Evolutionary conservation across 2,329 filamentous ascomycete species (phyloP), one percentile per base, ranked within the genome.

Genomic region (Xylaria sp.): DNA sequence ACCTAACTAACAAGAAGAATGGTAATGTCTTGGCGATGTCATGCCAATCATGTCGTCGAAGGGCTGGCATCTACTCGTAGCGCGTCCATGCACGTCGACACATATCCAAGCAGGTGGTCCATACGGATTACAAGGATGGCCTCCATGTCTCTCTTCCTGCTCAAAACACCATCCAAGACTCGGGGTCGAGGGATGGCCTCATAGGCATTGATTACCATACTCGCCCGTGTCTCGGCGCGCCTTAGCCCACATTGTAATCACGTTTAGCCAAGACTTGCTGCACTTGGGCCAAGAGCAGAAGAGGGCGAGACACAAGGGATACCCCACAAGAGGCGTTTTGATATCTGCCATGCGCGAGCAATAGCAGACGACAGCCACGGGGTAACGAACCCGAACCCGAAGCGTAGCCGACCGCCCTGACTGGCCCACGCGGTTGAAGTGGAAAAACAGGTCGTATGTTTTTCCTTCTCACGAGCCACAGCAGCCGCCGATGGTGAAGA

Each of bases 161-260:
- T 30, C 23, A 30, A 48, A 55, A 51, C 58, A 42, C 37, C 8
- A 13, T 49, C 64, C 59, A 66, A 63, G 55, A 59, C 62, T 59
- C 57, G 59, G 61, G 60, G 61, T 63, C 67, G 50, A 54, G 52
- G 60, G 23, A 30, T 30, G 23, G 23, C 23, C 59, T 59, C 54
- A 60, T 61, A 65, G 63, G 64, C 66, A 66, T 65, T 35, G 11
- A 66, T 30, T 64, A 59, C 65, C 55, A 58, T 62, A 47, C 49
- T n/a, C 11, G 10, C 49, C 49, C 11, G 13, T 51, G 49, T 51
- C 68, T 70, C 70, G 69, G 68, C 69, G 60, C 62, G 60, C 69
- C 68, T 70, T 66, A 67, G 67, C 64, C 37, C 63, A 64, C 65
- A 66, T 58, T 59, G 59, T 51, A 55, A 63, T 62, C 65, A 59